These are phyloP conservation scores for maize (Zea mays) DNA, from an alignment of 176 grass and related monocot species.

Conservation along the genomic window DNA sequence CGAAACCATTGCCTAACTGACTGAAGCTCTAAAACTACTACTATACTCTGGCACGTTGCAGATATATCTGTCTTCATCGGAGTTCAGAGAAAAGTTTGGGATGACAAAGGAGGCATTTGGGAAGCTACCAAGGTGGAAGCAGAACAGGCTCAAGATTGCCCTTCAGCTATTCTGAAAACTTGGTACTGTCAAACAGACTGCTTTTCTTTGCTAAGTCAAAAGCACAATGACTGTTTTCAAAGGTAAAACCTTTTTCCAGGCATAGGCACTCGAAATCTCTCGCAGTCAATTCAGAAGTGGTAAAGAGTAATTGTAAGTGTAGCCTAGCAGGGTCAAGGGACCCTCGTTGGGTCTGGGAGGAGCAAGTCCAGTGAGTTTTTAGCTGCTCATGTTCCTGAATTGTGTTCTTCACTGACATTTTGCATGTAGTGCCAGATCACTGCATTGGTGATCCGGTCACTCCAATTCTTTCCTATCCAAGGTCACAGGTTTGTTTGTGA, in stretches of 20 bases:
- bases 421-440: slow-evolving; percentile 35
- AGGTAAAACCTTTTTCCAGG: slow-evolving; percentile 7
- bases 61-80: slow-evolving; percentile 67
- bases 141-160: slow-evolving; percentile 91
- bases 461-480: slow-evolving; percentile 54
- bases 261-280: neutral
- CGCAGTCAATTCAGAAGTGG: neutral
- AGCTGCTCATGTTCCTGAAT: slow-evolving; percentile 71
- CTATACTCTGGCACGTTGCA: slow-evolving; percentile 42
- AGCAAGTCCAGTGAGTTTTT: slow-evolving; percentile 79
- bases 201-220: slow-evolving; percentile 22
- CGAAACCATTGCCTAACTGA: neutral
- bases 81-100: slow-evolving; percentile 84
- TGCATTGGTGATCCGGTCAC: slow-evolving; percentile 44
- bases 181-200: neutral
- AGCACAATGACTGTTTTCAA: slow-evolving; percentile 32
- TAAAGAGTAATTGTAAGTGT: slow-evolving; percentile 30
- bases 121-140: slow-evolving; percentile 97
- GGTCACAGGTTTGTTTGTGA: slow-evolving; percentile 72
- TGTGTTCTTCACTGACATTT: slow-evolving; percentile 33
- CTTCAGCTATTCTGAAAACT: slow-evolving; percentile 85
- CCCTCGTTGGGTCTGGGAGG: slow-evolving; percentile 41
- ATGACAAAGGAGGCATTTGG: slow-evolving; percentile 91
- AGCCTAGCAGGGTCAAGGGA: slow-evolving; percentile 46
- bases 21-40: slow-evolving; percentile 6